Conservation (phyloP, 2,329 filamentous ascomycete species). For the Scedosporium dehoogii region DNA sequence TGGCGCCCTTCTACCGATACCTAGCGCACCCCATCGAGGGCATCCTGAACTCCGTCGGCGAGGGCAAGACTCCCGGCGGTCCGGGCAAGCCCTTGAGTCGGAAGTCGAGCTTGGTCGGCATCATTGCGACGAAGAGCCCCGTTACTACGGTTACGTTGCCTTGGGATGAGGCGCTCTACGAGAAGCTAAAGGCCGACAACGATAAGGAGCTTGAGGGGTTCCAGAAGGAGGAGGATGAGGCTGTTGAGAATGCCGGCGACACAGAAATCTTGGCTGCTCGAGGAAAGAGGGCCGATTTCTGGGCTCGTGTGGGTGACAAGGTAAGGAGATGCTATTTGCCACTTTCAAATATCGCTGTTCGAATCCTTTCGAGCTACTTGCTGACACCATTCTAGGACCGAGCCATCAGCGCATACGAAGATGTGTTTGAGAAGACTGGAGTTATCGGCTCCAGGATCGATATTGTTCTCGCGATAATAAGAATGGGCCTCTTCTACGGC, state of each 20-base stretch:
- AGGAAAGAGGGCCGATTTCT: slow-evolving; percentile 93
- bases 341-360: not conserved
- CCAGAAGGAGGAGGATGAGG: slow-evolving; percentile 86
- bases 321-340: slow-evolving; percentile 31
- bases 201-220: slow-evolving; percentile 65
- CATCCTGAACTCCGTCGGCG: slow-evolving; percentile 67
- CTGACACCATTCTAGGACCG: slow-evolving; percentile 57
- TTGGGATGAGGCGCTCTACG: slow-evolving; percentile 87
- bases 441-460: slow-evolving; percentile 97
- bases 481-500: slow-evolving; percentile 90
- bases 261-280: slow-evolving; percentile 87
- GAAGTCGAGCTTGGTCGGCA: slow-evolving; percentile 61
- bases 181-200: slow-evolving; percentile 65
- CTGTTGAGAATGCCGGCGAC: slow-evolving; percentile 89
- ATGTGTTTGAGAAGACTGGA: slow-evolving; percentile 92
- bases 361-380: not conserved
- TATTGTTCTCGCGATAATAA: slow-evolving; percentile 90
- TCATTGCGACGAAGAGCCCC: slow-evolving; percentile 63
- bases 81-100: slow-evolving; percentile 51
- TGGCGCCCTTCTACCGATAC: slow-evolving; percentile 80
- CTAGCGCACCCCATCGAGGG: slow-evolving; percentile 75
- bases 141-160: slow-evolving; percentile 59
- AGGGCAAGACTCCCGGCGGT: slow-evolving; percentile 32
- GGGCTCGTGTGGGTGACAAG: slow-evolving; percentile 93
- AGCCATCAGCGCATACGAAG: slow-evolving; percentile 85